Conservation (phyloP, 495 filamentous ascomycete species). For the Evernia prunastri region DNA sequence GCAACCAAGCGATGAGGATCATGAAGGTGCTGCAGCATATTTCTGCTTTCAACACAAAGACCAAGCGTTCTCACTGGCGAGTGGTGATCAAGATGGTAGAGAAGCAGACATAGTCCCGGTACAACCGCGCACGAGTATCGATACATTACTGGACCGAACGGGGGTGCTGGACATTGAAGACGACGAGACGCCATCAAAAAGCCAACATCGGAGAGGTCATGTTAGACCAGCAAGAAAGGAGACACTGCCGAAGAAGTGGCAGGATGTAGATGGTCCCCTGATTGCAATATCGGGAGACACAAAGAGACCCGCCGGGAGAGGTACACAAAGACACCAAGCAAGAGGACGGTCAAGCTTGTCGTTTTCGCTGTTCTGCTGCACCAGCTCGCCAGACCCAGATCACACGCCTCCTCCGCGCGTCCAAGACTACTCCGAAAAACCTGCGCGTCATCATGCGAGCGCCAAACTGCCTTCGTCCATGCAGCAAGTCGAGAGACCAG, state of each 20-base stretch:
- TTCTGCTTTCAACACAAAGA: conserved; percentile 97
- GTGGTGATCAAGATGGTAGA: conserved; percentile 15
- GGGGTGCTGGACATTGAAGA: conserved; percentile 61
- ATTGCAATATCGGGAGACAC: conserved; percentile 30
- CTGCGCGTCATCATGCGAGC: background rate
- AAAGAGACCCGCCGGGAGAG: conserved; percentile 5
- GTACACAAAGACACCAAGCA: conserved; percentile 7
- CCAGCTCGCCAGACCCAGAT: conserved; percentile 8
- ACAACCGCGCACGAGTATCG: conserved; percentile 65
- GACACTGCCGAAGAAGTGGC: conserved; percentile 31
- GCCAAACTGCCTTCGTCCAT: background rate
- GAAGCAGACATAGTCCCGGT: conserved; percentile 29
- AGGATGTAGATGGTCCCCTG: conserved; percentile 35
- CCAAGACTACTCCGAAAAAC: conserved; percentile 1
- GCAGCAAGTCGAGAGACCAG: background rate
- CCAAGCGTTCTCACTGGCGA: conserved; percentile 51
- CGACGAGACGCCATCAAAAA: conserved; percentile 23
- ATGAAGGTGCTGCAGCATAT: conserved; percentile 44
- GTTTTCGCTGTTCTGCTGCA: conserved; percentile 16
- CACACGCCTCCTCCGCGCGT: conserved; percentile 15
- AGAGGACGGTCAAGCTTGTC: conserved; percentile 6
- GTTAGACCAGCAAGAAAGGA: conserved; percentile 28
- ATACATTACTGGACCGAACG: conserved; percentile 71
- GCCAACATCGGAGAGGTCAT: conserved; percentile 21
- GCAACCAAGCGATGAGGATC: conserved; percentile 33